Conservation (phyloP, 192 early-diverging fungal genomes). For the Lunasporangiospora selenospora region DNA sequence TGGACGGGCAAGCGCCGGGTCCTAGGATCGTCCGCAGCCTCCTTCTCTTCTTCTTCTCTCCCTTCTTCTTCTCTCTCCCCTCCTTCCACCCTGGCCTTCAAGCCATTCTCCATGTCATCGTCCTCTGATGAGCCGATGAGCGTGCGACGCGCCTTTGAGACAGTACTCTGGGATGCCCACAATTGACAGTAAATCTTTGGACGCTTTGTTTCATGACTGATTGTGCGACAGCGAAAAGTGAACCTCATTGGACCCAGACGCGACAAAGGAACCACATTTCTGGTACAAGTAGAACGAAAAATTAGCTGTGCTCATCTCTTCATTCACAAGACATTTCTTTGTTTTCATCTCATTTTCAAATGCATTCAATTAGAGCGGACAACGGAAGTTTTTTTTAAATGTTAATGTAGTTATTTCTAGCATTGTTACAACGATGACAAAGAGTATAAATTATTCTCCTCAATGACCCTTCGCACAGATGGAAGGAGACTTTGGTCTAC, state of each 20-base stretch:
- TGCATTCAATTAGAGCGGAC: background rate
- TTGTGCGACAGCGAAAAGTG: background rate
- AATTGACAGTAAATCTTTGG: no score
- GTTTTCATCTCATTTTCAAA: background rate
- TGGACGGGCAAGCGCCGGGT: no score
- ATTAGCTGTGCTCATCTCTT: background rate
- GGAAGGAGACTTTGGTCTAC: conserved; percentile 24
- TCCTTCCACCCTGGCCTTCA: background rate
- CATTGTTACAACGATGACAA: background rate
- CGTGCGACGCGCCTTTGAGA: no score
- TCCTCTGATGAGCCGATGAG: no score
- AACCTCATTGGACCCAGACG: background rate
- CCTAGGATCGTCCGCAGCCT: background rate
- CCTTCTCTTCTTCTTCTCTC: background rate
- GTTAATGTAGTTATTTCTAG: background rate
- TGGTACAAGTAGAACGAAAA: conserved; percentile 1
- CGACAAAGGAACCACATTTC: background rate
- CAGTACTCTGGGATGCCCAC: no score
- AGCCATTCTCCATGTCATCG: background rate
- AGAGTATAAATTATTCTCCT: conserved; percentile 23
- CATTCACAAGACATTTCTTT: background rate
- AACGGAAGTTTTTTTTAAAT: background rate
- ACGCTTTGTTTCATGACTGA: background rate
- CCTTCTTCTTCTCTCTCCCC: background rate
- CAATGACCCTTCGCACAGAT: conserved; percentile 19